Conservation (phyloP, 73 alveolate species). For the Blepharisma japonicum region DNA sequence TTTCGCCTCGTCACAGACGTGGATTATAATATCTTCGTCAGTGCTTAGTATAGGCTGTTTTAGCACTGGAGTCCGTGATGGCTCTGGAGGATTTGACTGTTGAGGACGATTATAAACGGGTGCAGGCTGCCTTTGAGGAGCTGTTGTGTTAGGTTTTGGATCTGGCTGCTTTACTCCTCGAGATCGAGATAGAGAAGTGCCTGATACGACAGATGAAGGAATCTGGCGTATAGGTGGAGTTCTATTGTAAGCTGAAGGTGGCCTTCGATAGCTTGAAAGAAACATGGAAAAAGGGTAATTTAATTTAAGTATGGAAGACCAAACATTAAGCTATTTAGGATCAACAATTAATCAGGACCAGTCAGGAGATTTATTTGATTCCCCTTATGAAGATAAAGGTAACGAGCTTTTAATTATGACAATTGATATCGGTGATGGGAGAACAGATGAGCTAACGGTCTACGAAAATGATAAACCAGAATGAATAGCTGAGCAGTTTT, state of each 20-base stretch:
- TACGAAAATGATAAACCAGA: no score
- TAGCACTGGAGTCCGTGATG: background rate
- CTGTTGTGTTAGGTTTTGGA: background rate
- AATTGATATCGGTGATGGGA: no score
- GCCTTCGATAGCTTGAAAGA: background rate
- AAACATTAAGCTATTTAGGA: no score
- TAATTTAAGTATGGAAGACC: no score
- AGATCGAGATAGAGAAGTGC: background rate
- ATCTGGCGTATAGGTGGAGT: background rate
- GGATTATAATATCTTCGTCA: slow-evolving; percentile 44
- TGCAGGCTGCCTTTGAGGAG: background rate
- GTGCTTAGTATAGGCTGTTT: background rate
- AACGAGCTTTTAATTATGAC: no score
- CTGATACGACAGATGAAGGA: background rate
- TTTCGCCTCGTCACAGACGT: slow-evolving; percentile 65
- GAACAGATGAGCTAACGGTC: no score
- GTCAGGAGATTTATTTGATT: no score
- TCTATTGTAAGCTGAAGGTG: background rate
- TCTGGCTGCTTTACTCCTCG: slow-evolving; percentile 3
- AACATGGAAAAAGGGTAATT: background rate
- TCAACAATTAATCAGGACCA: no score
- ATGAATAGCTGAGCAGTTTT: no score
- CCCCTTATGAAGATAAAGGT: no score
- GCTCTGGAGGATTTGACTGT: background rate
- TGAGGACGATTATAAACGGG: background rate